These are phyloP conservation scores for Scheffersomyces quercinus DNA, from an alignment of 1,139 yeast species.

Conservation along the genomic window DNA sequence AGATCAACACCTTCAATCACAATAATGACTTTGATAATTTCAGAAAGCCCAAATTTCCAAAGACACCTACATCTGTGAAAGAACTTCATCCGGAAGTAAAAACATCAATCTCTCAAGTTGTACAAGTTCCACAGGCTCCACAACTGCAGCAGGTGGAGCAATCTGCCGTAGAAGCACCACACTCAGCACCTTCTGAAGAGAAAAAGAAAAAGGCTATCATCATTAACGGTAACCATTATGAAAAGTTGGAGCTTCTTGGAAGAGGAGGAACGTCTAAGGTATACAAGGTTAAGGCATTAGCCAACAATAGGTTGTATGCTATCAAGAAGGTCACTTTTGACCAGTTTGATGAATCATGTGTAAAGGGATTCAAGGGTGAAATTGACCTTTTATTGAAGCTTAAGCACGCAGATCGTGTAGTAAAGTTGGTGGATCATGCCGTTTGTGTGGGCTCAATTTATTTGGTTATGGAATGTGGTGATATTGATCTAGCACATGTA, in stretches of 20 bases:
- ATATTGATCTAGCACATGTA: constrained; percentile 84
- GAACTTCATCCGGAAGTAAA: too few relatives aligned
- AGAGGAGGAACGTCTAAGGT: constrained; percentile 95
- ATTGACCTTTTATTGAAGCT: constrained; percentile 70
- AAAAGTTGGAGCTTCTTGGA: constrained; percentile 77
- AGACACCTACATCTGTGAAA: constrained; percentile 1
- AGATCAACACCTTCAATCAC: constrained; percentile 15
- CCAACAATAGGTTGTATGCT: constrained; percentile 65
- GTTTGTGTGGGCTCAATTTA: constrained; percentile 63
- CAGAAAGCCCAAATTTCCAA: constrained; percentile 28
- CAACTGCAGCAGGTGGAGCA: constrained; percentile 1
- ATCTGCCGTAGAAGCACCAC: neutral
- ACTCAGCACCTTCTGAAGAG: constrained; percentile 11
- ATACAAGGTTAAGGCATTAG: constrained; percentile 65
- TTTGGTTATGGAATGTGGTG: constrained; percentile 95
- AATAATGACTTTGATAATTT: constrained; percentile 15
- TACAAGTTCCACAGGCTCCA: neutral
- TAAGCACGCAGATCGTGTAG: constrained; percentile 69
- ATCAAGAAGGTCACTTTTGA: constrained; percentile 80
- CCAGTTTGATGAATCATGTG: constrained; percentile 73
- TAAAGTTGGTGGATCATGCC: constrained; percentile 72
- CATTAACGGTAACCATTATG: constrained; percentile 65
- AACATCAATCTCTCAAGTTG: too few relatives aligned
- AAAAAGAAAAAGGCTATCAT: constrained; percentile 32
- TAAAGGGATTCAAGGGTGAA: constrained; percentile 85